Base-by-base conservation (phyloP, 2,329 filamentous ascomycete genomes). In the Ceratocystis ficicola region DNA sequence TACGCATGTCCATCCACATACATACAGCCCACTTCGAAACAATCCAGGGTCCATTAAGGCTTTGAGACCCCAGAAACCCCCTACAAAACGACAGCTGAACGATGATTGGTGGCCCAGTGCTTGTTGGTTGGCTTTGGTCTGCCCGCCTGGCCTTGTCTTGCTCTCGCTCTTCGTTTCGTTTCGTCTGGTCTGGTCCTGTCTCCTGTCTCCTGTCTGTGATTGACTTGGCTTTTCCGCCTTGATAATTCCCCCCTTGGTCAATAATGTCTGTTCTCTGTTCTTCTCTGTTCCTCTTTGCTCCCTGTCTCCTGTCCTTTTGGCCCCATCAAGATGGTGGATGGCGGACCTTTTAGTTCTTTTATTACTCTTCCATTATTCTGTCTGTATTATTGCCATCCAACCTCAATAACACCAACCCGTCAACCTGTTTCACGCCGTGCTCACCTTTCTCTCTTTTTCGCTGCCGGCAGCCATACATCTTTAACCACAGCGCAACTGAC, bases 121-220 rank as follows among this genome's bases (percentile, higher is more conserved):
- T 41, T 15, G 41, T 25, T 44, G 48, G 28, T 28, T 32, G 44
- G 25, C 28, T 55, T 30, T 64, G 63, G 57, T 3, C 36, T 41
- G 36, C 10, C 36, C 10, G 36, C 8, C 36, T 41, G 36, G 36
- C 36, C 36, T 36, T 66, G 55, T 57, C 63, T 41, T 57, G 64
- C 28, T 46, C 64, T 65, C n/a, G 44, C 36, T 28, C 60, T 41
- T 44, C 57, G 55, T 62, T 61, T 66, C 65, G 63, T 67, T 67
- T 67, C 59, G 60, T 66, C 61, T 66, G 65, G 52, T 57, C 28
- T 50, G 10, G 36, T 41, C 36, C 36, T 41, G 36, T 41, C 36
- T 41, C 36, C 36, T 41, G 36, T 41, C 36, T 41, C 36, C 36
- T 32, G 59, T 52, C 25, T 50, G 32, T 62, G 59, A 46, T 46